phyloP scores from a whole-genome alignment of 2,329 filamentous ascomycete species.

The Colletotrichum sidae region DNA sequence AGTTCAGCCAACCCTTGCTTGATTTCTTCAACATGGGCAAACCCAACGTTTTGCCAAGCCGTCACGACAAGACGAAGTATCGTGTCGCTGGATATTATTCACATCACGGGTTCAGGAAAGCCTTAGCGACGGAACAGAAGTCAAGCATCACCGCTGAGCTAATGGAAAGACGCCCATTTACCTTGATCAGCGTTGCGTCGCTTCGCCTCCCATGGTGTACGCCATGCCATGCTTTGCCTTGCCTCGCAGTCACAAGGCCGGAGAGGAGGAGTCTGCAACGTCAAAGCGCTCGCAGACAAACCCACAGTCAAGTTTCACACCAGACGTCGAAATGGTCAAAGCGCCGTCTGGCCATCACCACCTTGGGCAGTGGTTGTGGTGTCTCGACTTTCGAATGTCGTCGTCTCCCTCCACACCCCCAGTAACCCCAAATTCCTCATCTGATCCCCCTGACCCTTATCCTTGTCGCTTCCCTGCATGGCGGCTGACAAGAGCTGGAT shows the following conservation, averaged over 20 bases:
- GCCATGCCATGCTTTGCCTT: background rate
- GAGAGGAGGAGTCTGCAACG: conserved; percentile 9
- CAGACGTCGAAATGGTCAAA: conserved; percentile 35
- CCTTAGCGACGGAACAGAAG: background rate
- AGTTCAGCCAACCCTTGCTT: background rate
- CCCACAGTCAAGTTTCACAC: conserved; percentile 34
- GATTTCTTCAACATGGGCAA: background rate
- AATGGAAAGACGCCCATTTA: background rate
- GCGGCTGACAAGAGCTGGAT: conserved; percentile 33
- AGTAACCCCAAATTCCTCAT: conserved; percentile 35
- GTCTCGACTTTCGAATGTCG: too few species aligned
- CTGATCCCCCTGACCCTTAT: conserved; percentile 26
- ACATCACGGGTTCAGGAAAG: too few species aligned
- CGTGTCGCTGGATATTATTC: background rate
- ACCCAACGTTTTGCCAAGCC: conserved; percentile 9
- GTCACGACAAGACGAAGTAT: background rate
- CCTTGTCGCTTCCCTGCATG: conserved; percentile 17
- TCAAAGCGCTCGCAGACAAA: conserved; percentile 35
- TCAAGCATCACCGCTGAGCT: background rate
- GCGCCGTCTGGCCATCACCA: conserved; percentile 16
- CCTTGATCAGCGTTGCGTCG: background rate
- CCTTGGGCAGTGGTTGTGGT: background rate
- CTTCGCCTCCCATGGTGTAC: background rate
- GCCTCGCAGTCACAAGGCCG: conserved; percentile 11
- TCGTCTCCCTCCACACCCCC: conserved; percentile 13